Conservation (phyloP, 2,329 filamentous ascomycete species). For the Pezicula neosporulosa region DNA sequence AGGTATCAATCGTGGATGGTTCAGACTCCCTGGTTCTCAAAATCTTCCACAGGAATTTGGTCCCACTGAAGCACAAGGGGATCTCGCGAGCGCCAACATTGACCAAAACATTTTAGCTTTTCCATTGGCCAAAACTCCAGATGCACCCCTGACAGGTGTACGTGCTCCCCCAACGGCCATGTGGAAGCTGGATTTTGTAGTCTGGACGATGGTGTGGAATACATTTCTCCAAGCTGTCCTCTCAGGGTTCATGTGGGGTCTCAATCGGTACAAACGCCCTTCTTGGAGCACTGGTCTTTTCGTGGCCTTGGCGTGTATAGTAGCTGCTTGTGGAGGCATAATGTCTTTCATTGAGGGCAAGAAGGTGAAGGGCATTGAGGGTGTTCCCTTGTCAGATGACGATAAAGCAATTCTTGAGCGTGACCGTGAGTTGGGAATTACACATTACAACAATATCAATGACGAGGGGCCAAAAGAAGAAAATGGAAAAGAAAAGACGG, state of each 20-base stretch:
- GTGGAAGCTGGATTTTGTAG: constrained; percentile 78
- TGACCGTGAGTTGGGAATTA: constrained; percentile 53
- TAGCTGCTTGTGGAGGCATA: constrained; percentile 64
- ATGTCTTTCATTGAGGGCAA: constrained; percentile 71
- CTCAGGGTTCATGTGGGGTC: constrained; percentile 79
- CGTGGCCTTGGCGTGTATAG: constrained; percentile 69
- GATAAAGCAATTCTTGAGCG: constrained; percentile 47
- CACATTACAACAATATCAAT: constrained; percentile 55
- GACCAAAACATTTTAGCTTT: constrained; percentile 53
- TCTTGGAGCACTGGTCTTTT: constrained; percentile 78
- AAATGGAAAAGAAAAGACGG: constrained; percentile 20
- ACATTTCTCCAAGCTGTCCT: constrained; percentile 73
- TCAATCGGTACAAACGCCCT: constrained; percentile 70
- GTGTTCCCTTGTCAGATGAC: constrained; percentile 57
- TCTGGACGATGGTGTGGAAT: constrained; percentile 77
- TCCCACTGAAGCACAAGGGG: constrained; percentile 45
- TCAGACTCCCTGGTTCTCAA: constrained; percentile 66
- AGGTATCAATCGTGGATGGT: constrained; percentile 73
- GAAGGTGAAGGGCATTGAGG: constrained; percentile 68
- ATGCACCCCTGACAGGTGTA: constrained; percentile 66
- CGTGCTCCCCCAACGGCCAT: constrained; percentile 62
- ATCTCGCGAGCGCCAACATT: constrained; percentile 25
- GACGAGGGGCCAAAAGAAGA: constrained; percentile 46
- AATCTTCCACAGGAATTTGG: constrained; percentile 50
- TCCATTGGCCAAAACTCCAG: constrained; percentile 59